Evolutionary conservation across 306 rosid genomes (phyloP), one percentile per base, ranked within the genome.

Genomic region (Trifolium subterraneum): DNA sequence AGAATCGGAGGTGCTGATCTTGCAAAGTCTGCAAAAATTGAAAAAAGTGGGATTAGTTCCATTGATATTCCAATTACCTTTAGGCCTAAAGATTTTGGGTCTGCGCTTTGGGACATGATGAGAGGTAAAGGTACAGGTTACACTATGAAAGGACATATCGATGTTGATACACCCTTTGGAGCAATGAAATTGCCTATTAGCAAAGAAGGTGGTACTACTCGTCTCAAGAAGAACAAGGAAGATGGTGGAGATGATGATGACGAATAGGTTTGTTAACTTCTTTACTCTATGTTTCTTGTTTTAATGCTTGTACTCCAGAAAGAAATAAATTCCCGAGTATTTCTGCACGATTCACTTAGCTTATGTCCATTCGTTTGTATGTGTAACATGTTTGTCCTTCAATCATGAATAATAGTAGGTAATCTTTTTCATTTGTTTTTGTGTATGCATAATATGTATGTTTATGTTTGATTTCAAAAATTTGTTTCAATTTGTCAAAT

Each of bases 61-160:
- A 77, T 92, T 54, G 89, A 85, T 13, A 16, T 89, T 67, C 97
- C 97, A n/a, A 83, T 92, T 44, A 88, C 93, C 77, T 92, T 92
- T 65, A 88, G 83, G 84, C 97, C 96, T 9, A 88, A 89, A 79
- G 93, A 92, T 72, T 89, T 89, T 31, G 96, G 97, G 16, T 89
- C 93, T 58, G 97, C 96, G 2, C 65, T 92, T 19, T 90, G 96
- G 97, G 96, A 92, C 67, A 89, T 92, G 89, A 92, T 92, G 4
- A 83, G 93, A 70, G 97, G 96, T 70, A 86, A 29, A 73, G 97
- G 97, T 4, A 89, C 89, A 0, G 89, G 92, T 6, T 92, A 92
- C 85, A 39, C 72, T 56, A 72, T 92, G 52, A 92, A 92, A 74
- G 97, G 96, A 25, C 71, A 86, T 68, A 66, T 92, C 22, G 48